These are phyloP conservation scores for Cryptococcus sp. DNA, from an alignment of 1,284 basidiomycete species.

Conservation along the genomic window DNA sequence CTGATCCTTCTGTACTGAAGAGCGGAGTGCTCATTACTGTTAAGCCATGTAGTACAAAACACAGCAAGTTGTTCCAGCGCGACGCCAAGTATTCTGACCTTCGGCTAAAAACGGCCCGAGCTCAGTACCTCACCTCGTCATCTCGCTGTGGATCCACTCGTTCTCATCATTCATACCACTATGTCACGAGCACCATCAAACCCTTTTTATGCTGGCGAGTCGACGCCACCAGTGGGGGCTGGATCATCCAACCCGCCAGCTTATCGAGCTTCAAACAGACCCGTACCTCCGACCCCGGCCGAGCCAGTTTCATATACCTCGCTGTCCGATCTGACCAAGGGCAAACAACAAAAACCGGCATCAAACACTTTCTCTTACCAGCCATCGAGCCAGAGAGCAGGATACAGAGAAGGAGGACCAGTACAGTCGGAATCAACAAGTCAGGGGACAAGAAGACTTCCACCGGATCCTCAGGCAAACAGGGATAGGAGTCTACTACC, in stretches of 20 bases:
- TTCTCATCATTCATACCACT: too few species aligned
- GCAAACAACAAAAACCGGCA: background rate
- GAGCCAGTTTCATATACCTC: constrained; percentile 8
- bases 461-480: background rate
- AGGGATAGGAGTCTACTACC: background rate
- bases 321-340: constrained; percentile 10
- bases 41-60: background rate
- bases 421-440: background rate
- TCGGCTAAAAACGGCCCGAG: background rate
- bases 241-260: background rate
- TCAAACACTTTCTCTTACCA: background rate
- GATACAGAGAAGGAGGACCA: background rate
- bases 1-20: background rate
- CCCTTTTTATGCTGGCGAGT: background rate
- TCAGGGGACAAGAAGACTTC: background rate
- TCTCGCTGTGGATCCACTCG: background rate
- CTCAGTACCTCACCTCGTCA: background rate
- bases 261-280: background rate
- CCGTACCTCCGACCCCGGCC: background rate
- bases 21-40: background rate
- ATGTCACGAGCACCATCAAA: background rate
- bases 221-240: background rate
- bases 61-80: background rate
- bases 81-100: background rate
- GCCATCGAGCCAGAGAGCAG: background rate